Percentiles rank a stretch among this genome's conserved stretches.
These are phyloP conservation scores for Pyrenochaeta sp. DNA, from an alignment of 2,329 filamentous ascomycete species.

Conservation along the genomic window DNA sequence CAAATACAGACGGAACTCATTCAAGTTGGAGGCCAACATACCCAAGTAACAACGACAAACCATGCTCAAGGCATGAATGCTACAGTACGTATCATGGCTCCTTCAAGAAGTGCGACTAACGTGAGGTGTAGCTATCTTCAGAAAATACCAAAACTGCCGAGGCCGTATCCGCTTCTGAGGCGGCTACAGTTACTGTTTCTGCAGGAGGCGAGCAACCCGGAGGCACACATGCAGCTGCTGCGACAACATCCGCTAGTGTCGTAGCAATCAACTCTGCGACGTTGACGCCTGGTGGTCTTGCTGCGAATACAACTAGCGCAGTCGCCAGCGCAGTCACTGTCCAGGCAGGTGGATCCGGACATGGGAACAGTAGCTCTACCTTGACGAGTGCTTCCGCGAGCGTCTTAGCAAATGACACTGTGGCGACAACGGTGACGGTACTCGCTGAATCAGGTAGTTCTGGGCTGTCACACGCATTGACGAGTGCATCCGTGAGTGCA, in stretches of 20 bases:
- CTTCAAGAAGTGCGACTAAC: neutral
- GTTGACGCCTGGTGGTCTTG: conserved; percentile 30
- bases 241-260: conserved; percentile 14
- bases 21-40: conserved; percentile 13
- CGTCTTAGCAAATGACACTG: neutral
- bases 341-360: conserved; percentile 14
- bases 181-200: conserved; percentile 20
- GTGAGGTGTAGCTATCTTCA: neutral
- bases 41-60: conserved; percentile 9
- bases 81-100: conserved; percentile 19
- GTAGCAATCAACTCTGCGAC: conserved; percentile 30
- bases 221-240: conserved; percentile 16
- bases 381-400: conserved; percentile 11
- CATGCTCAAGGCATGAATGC: conserved; percentile 13
- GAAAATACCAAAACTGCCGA: neutral
- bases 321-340: conserved; percentile 29
- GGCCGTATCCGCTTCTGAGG: neutral
- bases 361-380: conserved; percentile 4
- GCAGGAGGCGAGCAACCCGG: conserved; percentile 21
- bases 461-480: conserved; percentile 10
- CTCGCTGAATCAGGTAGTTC: conserved; percentile 16
- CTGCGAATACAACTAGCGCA: conserved; percentile 27
- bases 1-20: too few relatives aligned
- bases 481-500: neutral
- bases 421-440: conserved; percentile 23